These are phyloP conservation scores for Eurotiales sp. DNA, from an alignment of 2,329 filamentous ascomycete species.

Conservation along the genomic window DNA sequence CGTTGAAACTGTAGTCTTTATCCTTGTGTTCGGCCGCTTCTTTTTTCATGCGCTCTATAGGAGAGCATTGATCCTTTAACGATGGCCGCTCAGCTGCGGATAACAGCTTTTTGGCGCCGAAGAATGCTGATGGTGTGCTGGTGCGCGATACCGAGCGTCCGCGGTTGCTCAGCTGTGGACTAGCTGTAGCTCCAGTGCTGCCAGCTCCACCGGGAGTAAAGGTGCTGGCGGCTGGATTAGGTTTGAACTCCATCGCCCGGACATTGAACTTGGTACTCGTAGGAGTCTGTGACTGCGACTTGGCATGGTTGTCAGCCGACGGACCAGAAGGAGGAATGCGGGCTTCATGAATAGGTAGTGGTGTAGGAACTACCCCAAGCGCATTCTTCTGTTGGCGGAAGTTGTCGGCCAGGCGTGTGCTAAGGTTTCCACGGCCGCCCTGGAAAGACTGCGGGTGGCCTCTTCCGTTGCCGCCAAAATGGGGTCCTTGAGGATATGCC, in stretches of 20 bases:
- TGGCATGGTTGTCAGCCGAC: constrained; percentile 52
- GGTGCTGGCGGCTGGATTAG: constrained; percentile 71
- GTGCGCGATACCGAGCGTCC: constrained; percentile 45
- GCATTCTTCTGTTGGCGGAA: constrained; percentile 50
- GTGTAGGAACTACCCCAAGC: constrained; percentile 46
- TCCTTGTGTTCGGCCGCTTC: constrained; percentile 49
- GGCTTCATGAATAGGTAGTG: constrained; percentile 60
- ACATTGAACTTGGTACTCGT: constrained; percentile 58
- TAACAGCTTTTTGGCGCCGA: constrained; percentile 69
- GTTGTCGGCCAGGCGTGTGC: constrained; percentile 50
- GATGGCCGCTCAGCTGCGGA: constrained; percentile 54
- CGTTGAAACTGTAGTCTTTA: constrained; percentile 69
- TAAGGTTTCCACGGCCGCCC: constrained; percentile 43
- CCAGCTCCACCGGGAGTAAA: constrained; percentile 66
- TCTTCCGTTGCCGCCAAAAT: constrained; percentile 36
- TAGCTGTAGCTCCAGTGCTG: constrained; percentile 61
- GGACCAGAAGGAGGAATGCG: constrained; percentile 73
- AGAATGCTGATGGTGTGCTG: constrained; percentile 52
- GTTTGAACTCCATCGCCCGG: constrained; percentile 72
- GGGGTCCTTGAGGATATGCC: constrained; percentile 43
- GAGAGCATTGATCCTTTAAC: constrained; percentile 56
- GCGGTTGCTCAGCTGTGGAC: constrained; percentile 62
- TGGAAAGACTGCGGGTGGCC: constrained; percentile 42
- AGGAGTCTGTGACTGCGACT: constrained; percentile 50
- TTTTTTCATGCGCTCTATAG: constrained; percentile 68